Conservation (phyloP, 176 grass and related monocot species). For the Dendrocalamus sinicus region DNA sequence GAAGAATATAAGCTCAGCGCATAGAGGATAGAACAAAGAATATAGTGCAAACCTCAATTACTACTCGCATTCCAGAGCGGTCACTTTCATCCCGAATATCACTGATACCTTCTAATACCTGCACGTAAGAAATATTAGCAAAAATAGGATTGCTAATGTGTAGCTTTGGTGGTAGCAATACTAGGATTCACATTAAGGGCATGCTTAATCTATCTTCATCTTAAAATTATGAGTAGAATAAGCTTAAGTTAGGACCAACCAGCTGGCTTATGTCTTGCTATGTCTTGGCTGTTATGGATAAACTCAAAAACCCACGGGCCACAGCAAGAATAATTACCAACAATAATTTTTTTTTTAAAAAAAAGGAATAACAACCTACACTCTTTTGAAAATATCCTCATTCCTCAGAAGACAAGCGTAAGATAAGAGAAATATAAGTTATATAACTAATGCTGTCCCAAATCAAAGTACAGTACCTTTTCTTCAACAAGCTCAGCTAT, state of each 20-base stretch:
- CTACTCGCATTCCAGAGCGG: conserved; percentile 94
- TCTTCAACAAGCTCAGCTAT: conserved; percentile 96
- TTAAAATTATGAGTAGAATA: conserved; percentile 6
- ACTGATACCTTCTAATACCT: conserved; percentile 95
- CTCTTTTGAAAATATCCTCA: neutral
- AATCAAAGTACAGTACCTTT: conserved; percentile 75
- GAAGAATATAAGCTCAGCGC: conserved; percentile 13
- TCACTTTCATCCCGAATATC: conserved; percentile 99
- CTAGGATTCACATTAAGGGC: conserved; percentile 23
- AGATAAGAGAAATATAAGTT: neutral
- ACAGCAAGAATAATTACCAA: conserved; percentile 10
- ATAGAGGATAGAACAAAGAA: conserved; percentile 24
- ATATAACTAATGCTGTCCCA: conserved; percentile 5
- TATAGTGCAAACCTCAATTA: conserved; percentile 79
- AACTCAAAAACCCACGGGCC: conserved; percentile 7
- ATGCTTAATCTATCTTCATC: neutral
- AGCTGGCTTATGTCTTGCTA: conserved; percentile 3
- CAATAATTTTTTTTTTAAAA: neutral
- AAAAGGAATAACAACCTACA: neutral
- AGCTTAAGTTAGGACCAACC: conserved; percentile 16
- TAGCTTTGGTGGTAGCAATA: neutral
- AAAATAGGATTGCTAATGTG: conserved; percentile 16
- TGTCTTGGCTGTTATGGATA: conserved; percentile 9
- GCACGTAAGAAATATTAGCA: conserved; percentile 33
- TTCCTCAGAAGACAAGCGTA: neutral